Base-by-base conservation (phyloP, 2,329 filamentous ascomycete species). In the Fusarium heterosporum region DNA sequence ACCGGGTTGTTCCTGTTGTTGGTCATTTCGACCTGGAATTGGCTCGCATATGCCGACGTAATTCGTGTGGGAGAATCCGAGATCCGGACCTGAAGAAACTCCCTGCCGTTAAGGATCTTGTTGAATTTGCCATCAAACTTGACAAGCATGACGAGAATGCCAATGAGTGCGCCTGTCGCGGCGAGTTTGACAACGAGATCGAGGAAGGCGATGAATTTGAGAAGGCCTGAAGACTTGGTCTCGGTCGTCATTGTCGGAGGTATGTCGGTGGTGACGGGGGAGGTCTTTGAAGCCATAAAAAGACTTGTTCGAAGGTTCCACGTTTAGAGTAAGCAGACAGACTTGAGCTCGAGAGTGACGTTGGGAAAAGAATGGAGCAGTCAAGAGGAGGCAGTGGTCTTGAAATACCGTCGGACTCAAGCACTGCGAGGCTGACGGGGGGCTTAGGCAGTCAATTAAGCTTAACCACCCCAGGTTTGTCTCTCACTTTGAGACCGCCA, bases 111-210 rank as follows among this genome's bases (percentile, higher is more conserved):
- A n/a, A 49, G 30, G 22, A 66, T 17, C n/a, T 66, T 47, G 0
- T 43, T 25, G 11, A 68, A 28, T 16, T 48, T 41, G 12, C 5
- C 30, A 56, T 29, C 66, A 45, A 68, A 51, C 16, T 50, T 41
- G 3, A 68, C 34, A 6, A 68, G 53, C n/a, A 69, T 12, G 8
- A 69, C 52, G 2, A 68, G 56, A 9, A 68, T 68, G 17, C 66
- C 66, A 10, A 68, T 59, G 7, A 68, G 61, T n/a, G 66, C 66
- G 10, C 66, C 65, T 6, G 61, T 43, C 8, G 57, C 57, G 3
- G 59, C 49, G 30, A 68, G 61, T 47, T 68, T 68, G 47, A 66
- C 53, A 11, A 68, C 8, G 3, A 69, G 48, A 47, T 68, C 66
- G 29, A 68, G 30, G 17, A 68, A 63, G 41, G 66, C 66, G 2